Base-by-base conservation (phyloP, 2,329 filamentous ascomycete species). In the Rutstroemia sp. region DNA sequence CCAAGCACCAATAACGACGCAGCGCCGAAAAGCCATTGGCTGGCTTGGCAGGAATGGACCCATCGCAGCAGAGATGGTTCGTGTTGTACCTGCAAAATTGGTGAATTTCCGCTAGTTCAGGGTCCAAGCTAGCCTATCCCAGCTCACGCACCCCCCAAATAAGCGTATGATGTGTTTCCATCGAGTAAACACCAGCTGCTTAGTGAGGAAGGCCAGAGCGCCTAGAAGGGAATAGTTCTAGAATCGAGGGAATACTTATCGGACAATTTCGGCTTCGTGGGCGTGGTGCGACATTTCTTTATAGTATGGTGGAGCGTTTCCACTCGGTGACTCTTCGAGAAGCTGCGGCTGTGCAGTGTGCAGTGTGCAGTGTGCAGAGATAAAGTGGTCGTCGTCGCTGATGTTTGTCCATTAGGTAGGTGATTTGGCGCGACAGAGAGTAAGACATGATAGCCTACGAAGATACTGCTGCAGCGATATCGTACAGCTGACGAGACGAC, bases 101-200 rank as follows among this genome's bases (percentile, higher is more conserved):
- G 39, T 23, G 23, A 23, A 23, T 4, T 23, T 23, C 3, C 23
- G 23, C 23, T 23, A 5, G 23, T 23, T 23, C 23, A 23, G 23
- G 23, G 23, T 23, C 23, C 23, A 23, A 23, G 23, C 7, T 45
- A n/a, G 5, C 34, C 25, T 17, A 41, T 48, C 44, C 48, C 38
- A 30, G 37, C 19, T 19, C 23, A 25, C 14, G 30, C 38, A 21
- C 34, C 37, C 48, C 30, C 6, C 17, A 42, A 23, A 39, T n/a
- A 48, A 41, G 21, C 52, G 44, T 54, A 54, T 54, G 21, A 54
- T 49, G 7, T 48, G 21, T 54, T 54, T 54, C 21, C 27, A 54
- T 54, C 51, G 51, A 54, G 51, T 54, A 54, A 54, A 41, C 41
- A 34, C 27, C 30, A 46, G n/a, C 38, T 14, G 4, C 23, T 48